Percentiles rank a stretch among this genome's conserved stretches.
Evolutionary conservation across 805 yeast genomes (phyloP).

Genomic region (Lipomyces kockii): DNA sequence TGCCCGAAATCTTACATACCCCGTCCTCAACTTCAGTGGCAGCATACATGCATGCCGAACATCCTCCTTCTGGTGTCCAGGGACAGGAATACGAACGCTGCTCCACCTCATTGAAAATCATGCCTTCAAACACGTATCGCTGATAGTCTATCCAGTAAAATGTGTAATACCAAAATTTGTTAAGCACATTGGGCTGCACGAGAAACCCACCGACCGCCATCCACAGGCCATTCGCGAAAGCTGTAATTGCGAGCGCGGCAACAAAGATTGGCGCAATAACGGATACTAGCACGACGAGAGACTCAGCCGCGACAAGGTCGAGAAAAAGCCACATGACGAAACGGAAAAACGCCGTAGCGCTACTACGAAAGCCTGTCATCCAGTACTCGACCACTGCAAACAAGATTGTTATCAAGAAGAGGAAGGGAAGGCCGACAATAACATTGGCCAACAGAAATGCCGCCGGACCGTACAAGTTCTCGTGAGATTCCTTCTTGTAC

Average conservation of each 20-base stretch:
- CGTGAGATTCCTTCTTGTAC: conserved; percentile 46
- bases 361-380: conserved; percentile 45
- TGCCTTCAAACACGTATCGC: conserved; percentile 52
- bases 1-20: conserved; percentile 45
- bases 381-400: conserved; percentile 48
- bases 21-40: conserved; percentile 38
- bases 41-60: conserved; percentile 48
- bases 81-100: conserved; percentile 43
- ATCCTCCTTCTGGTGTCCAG: conserved; percentile 38
- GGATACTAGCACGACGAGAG: conserved; percentile 48
- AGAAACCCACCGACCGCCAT: conserved; percentile 52
- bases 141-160: conserved; percentile 51
- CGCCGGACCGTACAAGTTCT: conserved; percentile 49
- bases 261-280: conserved; percentile 48
- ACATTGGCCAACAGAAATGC: conserved; percentile 48
- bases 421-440: conserved; percentile 48
- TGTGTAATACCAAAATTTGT: conserved; percentile 50
- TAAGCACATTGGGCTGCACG: conserved; percentile 43
- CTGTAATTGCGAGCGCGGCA: conserved; percentile 49
- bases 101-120: conserved; percentile 51
- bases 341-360: conserved; percentile 46
- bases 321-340: conserved; percentile 50
- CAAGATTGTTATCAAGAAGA: conserved; percentile 45
- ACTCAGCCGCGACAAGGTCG: conserved; percentile 51
- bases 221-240: conserved; percentile 53